Percentiles rank a stretch among this genome's conserved stretches.
These are phyloP conservation scores for Stemphylium vesicarium DNA, from an alignment of 2,329 filamentous ascomycete species.

Conservation along the genomic window DNA sequence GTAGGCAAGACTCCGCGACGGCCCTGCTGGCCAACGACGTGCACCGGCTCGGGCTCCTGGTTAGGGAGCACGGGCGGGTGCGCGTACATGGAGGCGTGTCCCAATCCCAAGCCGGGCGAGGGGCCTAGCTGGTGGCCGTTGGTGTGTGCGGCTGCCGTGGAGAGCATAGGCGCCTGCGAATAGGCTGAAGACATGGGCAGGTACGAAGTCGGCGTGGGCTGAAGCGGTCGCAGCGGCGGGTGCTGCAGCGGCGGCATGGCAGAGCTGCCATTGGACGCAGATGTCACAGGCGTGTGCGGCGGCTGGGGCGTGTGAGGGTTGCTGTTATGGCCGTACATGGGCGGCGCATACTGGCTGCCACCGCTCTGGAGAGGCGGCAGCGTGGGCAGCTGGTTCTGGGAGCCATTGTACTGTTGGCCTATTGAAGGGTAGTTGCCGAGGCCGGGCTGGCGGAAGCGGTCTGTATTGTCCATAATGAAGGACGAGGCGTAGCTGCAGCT, in stretches of 20 bases:
- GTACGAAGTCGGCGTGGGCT: conserved; percentile 47
- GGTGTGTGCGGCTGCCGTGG: conserved; percentile 43
- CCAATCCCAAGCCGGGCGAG: conserved; percentile 48
- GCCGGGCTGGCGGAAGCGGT: conserved; percentile 47
- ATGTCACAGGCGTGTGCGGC: conserved; percentile 44
- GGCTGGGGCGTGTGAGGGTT: conserved; percentile 49
- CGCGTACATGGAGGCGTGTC: conserved; percentile 47
- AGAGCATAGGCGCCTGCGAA: conserved; percentile 44
- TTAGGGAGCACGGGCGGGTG: conserved; percentile 47
- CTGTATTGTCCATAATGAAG: conserved; percentile 41
- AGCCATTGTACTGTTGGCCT: conserved; percentile 39
- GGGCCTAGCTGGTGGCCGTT: conserved; percentile 45
- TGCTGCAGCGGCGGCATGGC: conserved; percentile 47
- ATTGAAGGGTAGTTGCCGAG: conserved; percentile 43
- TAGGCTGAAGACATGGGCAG: conserved; percentile 43
- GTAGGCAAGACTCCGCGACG: conserved; percentile 90
- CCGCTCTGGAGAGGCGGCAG: conserved; percentile 45
- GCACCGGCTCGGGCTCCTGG: conserved; percentile 70
- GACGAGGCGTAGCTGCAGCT: background rate
- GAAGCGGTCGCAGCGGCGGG: conserved; percentile 46
- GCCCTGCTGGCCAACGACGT: conserved; percentile 94
- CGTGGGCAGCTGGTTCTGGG: conserved; percentile 42
- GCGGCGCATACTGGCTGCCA: conserved; percentile 32
- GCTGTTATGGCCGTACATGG: conserved; percentile 46
- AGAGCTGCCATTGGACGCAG: conserved; percentile 36